Percentiles rank a stretch among this genome's conserved stretches.
Conservation (phyloP, 1,284 basidiomycete genomes). For the Papiliotrema nemorosa region DNA sequence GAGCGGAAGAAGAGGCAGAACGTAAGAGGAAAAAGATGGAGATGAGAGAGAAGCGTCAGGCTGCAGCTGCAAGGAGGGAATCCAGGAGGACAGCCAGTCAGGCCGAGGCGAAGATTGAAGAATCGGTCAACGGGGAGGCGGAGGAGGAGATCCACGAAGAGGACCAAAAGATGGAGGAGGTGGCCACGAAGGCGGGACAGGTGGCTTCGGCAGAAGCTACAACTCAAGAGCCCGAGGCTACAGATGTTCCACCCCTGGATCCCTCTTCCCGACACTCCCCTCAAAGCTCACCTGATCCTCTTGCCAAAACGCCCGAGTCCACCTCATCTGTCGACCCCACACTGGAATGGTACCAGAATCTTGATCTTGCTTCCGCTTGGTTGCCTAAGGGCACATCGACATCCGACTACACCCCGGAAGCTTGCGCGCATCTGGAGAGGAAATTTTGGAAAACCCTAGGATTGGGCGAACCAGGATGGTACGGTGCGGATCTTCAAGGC, state of each 20-base stretch:
- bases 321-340: slow-evolving; percentile 7
- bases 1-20: slow-evolving; percentile 16
- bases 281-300: slow-evolving; percentile 31
- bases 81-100: slow-evolving; percentile 29
- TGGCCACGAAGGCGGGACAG: neutral
- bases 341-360: slow-evolving; percentile 61
- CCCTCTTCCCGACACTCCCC: slow-evolving; percentile 26
- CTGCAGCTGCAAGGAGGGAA: slow-evolving; percentile 43
- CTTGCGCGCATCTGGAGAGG: slow-evolving; percentile 81
- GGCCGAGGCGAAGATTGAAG: slow-evolving; percentile 45
- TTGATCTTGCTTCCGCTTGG: slow-evolving; percentile 70
- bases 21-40: slow-evolving; percentile 21
- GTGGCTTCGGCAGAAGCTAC: neutral
- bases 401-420: slow-evolving; percentile 76
- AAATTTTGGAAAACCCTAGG: slow-evolving; percentile 90
- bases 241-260: slow-evolving; percentile 26
- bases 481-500: slow-evolving; percentile 92
- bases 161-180: neutral
- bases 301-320: slow-evolving; percentile 29
- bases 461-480: slow-evolving; percentile 72
- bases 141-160: slow-evolving; percentile 7
- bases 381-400: slow-evolving; percentile 66
- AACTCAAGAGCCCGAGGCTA: no score
- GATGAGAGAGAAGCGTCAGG: slow-evolving; percentile 41
- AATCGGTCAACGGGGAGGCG: slow-evolving; percentile 7